Conservation (phyloP, 1,284 basidiomycete species). For the Marasmius fiardii region DNA sequence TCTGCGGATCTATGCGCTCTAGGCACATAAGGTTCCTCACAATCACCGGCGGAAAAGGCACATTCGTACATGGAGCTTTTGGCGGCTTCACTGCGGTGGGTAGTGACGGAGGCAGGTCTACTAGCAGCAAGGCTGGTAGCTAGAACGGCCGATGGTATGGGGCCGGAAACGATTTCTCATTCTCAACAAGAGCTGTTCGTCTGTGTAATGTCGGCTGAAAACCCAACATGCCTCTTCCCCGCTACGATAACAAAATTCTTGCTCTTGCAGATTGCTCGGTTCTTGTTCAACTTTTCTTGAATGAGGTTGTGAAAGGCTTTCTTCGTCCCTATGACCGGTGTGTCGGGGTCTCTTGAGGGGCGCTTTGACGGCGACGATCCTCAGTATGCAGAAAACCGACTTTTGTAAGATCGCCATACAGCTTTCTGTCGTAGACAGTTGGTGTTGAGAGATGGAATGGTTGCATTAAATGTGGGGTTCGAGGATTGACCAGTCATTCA, state of each 20-base stretch:
- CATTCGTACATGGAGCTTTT: neutral
- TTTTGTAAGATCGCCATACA: conserved; percentile 24
- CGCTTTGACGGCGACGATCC: conserved; percentile 33
- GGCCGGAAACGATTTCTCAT: conserved; percentile 23
- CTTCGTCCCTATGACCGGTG: conserved; percentile 38
- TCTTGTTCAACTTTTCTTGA: conserved; percentile 34
- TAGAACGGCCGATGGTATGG: conserved; percentile 39
- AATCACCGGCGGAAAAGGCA: neutral
- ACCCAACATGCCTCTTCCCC: no score
- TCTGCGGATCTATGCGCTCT: no score
- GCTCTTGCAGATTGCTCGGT: conserved; percentile 31
- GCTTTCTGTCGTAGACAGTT: neutral
- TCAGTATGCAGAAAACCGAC: conserved; percentile 32
- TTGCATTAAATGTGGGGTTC: conserved; percentile 30
- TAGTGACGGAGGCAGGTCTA: neutral
- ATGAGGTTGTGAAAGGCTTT: conserved; percentile 39
- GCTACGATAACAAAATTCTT: no score
- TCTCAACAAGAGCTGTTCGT: conserved; percentile 13
- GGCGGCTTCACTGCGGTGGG: neutral
- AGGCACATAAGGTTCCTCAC: neutral
- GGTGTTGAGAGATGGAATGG: conserved; percentile 15
- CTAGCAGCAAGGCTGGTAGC: neutral
- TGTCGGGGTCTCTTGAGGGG: conserved; percentile 28
- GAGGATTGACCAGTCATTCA: conserved; percentile 16
- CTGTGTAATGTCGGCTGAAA: no score